Evolutionary conservation across 495 filamentous ascomycete species (phyloP).

Genomic region (Hyaloscypha variabilis): DNA sequence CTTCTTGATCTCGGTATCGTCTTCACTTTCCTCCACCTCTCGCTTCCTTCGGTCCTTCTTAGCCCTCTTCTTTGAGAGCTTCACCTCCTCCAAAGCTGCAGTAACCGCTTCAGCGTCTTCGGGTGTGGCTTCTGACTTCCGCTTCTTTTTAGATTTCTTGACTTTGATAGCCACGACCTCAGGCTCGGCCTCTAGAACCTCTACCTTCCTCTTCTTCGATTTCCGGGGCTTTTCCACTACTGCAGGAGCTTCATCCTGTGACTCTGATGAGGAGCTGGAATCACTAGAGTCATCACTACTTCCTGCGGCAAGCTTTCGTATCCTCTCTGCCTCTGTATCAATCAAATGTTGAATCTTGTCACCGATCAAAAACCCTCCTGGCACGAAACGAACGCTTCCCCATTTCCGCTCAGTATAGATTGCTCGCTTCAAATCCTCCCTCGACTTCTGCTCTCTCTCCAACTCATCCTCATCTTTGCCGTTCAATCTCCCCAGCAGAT

Average conservation of each 20-base stretch:
- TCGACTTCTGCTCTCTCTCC: constrained; percentile 61
- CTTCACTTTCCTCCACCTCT: constrained; percentile 30
- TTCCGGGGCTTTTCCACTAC: constrained; percentile 21
- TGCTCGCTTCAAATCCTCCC: constrained; percentile 64
- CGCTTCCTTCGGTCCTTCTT: constrained; percentile 15
- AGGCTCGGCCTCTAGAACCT: constrained; percentile 15
- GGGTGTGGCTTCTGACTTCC: constrained; percentile 4
- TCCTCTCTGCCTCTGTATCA: constrained; percentile 31
- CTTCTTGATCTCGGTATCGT: constrained; percentile 40
- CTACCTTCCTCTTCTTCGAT: constrained; percentile 29
- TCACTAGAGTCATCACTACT: constrained; percentile 6
- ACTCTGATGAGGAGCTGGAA: constrained; percentile 14
- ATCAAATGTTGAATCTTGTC: constrained; percentile 52
- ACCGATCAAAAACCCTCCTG: constrained; percentile 75
- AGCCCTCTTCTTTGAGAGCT: constrained; percentile 15
- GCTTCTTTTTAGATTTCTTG: constrained; percentile 30
- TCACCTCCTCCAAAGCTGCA: not conserved
- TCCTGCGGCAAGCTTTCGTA: constrained; percentile 20
- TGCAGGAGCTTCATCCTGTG: constrained; percentile 20
- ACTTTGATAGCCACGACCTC: constrained; percentile 26
- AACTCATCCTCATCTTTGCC: constrained; percentile 75
- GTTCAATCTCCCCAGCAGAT: constrained; percentile 84
- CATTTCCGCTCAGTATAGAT: constrained; percentile 70
- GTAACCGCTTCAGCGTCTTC: constrained; percentile 13
- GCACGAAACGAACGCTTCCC: constrained; percentile 78